Conservation (phyloP, 371 early-diverging fungal genomes). For the Lichtheimia ramosa region DNA sequence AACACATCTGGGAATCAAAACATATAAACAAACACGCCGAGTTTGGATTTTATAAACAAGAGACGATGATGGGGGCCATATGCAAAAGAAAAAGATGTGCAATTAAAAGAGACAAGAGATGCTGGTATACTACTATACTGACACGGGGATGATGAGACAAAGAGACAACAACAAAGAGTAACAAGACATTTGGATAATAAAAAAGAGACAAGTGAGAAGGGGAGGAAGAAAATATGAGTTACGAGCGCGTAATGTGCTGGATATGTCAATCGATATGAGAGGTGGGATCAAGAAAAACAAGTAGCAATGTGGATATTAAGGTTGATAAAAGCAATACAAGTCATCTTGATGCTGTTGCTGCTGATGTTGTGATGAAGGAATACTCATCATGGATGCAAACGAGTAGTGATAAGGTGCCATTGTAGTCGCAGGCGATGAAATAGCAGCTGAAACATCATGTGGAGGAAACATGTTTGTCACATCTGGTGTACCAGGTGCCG, state of each 20-base stretch:
- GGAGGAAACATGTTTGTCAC: slow-evolving; percentile 15
- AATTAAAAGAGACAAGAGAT: not conserved
- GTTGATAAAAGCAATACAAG: slow-evolving; percentile 10
- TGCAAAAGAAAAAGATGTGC: not conserved
- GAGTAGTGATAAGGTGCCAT: slow-evolving; percentile 2
- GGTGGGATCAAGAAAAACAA: not conserved
- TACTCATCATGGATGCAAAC: slow-evolving; percentile 5
- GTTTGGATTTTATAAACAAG: too few relatives aligned
- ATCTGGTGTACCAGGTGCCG: slow-evolving; percentile 15
- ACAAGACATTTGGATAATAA: not conserved
- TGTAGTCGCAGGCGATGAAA: not conserved
- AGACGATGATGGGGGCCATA: not conserved
- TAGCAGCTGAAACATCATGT: slow-evolving; percentile 12
- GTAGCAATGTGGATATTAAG: not conserved
- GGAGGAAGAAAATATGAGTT: not conserved
- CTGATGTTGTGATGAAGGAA: not conserved
- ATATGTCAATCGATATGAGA: not conserved
- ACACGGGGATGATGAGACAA: not conserved
- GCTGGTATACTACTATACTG: slow-evolving; percentile 9
- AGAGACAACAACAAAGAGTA: not conserved
- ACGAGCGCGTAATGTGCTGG: not conserved
- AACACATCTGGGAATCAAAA: too few relatives aligned
- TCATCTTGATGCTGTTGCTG: not conserved
- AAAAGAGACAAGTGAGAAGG: not conserved
- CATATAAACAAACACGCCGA: too few relatives aligned